Percentiles rank a stretch among this genome's conserved stretches.
Evolutionary conservation across 768 basidiomycete species (phyloP).

Genomic region (Suillus occidentalis): DNA sequence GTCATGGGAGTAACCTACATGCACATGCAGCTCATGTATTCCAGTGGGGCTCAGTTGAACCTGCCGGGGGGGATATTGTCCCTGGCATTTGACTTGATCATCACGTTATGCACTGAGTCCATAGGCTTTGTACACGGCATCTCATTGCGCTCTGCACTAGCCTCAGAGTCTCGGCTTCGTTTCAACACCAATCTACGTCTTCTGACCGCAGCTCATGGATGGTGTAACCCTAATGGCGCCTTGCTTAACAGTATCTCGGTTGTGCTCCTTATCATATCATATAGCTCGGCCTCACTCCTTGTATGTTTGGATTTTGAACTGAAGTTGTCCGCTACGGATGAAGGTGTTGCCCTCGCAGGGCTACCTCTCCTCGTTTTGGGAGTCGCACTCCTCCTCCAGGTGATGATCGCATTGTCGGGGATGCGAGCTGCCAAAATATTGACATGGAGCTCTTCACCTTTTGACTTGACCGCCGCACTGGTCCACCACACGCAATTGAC

Average conservation of each 20-base stretch:
- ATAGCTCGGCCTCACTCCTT: constrained; percentile 28
- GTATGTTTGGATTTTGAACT: neutral
- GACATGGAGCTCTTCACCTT: constrained; percentile 35
- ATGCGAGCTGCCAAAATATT: constrained; percentile 22
- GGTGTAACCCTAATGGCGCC: constrained; percentile 24
- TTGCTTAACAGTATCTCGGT: constrained; percentile 23
- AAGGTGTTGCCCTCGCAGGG: constrained; percentile 20
- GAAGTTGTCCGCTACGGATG: no score
- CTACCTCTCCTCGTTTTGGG: constrained; percentile 31
- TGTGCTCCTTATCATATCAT: constrained; percentile 30
- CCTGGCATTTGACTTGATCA: constrained; percentile 26
- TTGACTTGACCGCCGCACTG: constrained; percentile 32
- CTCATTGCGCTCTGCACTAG: constrained; percentile 27
- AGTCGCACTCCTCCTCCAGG: constrained; percentile 23
- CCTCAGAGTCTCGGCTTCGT: constrained; percentile 23
- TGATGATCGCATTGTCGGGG: constrained; percentile 23
- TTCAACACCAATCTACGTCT: constrained; percentile 34
- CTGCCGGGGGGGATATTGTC: constrained; percentile 18
- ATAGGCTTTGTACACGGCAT: constrained; percentile 29
- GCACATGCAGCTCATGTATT: no score
- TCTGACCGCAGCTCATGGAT: constrained; percentile 22
- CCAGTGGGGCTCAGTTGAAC: no score
- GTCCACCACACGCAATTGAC: constrained; percentile 27
- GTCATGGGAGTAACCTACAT: constrained; percentile 6
- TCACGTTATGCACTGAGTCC: constrained; percentile 29